Evolutionary conservation across 1,284 basidiomycete species (phyloP).

Genomic region (Moesziomyces parantarcticus): DNA sequence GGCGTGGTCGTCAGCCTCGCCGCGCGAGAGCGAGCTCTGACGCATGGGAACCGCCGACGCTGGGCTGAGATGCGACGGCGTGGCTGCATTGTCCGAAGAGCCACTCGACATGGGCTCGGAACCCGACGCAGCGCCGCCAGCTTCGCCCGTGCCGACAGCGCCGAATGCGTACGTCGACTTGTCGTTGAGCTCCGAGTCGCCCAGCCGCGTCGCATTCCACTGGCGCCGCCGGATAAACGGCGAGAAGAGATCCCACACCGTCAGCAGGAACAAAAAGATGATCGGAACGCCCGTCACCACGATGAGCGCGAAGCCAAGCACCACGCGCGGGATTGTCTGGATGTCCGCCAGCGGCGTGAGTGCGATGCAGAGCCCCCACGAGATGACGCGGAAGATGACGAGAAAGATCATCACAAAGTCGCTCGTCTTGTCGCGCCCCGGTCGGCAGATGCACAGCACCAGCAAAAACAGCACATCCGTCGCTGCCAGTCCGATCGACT

Average conservation of each 20-base stretch:
- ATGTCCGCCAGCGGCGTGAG: slow-evolving; percentile 58
- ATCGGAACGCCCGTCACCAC: slow-evolving; percentile 61
- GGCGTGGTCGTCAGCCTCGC: background rate
- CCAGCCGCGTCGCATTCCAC: slow-evolving; percentile 37
- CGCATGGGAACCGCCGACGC: slow-evolving; percentile 2
- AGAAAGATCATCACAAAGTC: slow-evolving; percentile 63
- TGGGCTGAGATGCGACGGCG: background rate
- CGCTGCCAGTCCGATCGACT: slow-evolving; percentile 62
- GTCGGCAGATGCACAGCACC: slow-evolving; percentile 55
- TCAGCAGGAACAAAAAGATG: slow-evolving; percentile 59
- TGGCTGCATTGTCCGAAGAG: slow-evolving; percentile 18
- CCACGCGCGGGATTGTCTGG: slow-evolving; percentile 63
- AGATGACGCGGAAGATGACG: slow-evolving; percentile 53
- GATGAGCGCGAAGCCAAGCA: slow-evolving; percentile 63
- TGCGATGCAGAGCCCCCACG: slow-evolving; percentile 61
- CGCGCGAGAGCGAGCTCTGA: slow-evolving; percentile 10
- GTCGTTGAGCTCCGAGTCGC: slow-evolving; percentile 26
- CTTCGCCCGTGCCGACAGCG: slow-evolving; percentile 15
- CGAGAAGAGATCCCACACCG: slow-evolving; percentile 54
- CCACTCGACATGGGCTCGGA: slow-evolving; percentile 12
- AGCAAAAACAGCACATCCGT: slow-evolving; percentile 62
- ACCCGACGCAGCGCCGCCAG: slow-evolving; percentile 9
- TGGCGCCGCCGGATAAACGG: slow-evolving; percentile 48
- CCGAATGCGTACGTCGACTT: slow-evolving; percentile 29
- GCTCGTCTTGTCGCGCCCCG: slow-evolving; percentile 56